Evolutionary conservation across 768 basidiomycete genomes (phyloP), one percentile per base, ranked within the genome.

Genomic region (Mrakia blollopis): DNA sequence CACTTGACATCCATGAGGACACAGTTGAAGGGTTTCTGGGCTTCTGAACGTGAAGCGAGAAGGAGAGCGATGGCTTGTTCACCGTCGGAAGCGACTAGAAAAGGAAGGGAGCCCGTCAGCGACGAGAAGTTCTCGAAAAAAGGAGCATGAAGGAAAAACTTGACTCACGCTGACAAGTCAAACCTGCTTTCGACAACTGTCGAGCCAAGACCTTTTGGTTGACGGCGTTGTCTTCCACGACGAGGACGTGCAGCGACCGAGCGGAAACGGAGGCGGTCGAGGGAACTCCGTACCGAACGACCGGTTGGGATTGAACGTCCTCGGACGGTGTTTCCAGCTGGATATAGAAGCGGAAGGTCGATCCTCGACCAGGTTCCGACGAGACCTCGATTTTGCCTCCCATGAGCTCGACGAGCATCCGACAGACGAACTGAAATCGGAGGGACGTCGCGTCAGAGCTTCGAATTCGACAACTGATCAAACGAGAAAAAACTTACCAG

Each of bases 391-490:
- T 73, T 5, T 18, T 25, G 4, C 72, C 72, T 47, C 54, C 41
- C 72, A 63, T 44, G 37, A 71, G 30, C 28, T 79, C 80, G 37
- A 78, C 79, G 32, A 84, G 39, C 72, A 82, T 83, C 76, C 84
- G 81, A 72, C 80, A 82, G 32, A 85, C 84, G 75, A 84, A 85
- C 21, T 28, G 32, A 62, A 35, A n/a, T n/a, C n/a, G 32, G 9
- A 30, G 14, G 44, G 10, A 62, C 7, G n/a, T 16, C n/a, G 32
- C 61, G 61, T 62, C n/a, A 35, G 32, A n/a, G n/a, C n/a, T n/a
- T n/a, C n/a, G n/a, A 2, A 13, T 50, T 50, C 47, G 7, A 50
- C 11, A 44, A 14, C 44, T 44, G 39, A 5, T 41, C 39, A 11
- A 11, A 41, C 47, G 47, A 50, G 21, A 50, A 18, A 50, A 16